Base-by-base conservation (phyloP, 2,329 filamentous ascomycete species). In the Cladophialophora carrionii region DNA sequence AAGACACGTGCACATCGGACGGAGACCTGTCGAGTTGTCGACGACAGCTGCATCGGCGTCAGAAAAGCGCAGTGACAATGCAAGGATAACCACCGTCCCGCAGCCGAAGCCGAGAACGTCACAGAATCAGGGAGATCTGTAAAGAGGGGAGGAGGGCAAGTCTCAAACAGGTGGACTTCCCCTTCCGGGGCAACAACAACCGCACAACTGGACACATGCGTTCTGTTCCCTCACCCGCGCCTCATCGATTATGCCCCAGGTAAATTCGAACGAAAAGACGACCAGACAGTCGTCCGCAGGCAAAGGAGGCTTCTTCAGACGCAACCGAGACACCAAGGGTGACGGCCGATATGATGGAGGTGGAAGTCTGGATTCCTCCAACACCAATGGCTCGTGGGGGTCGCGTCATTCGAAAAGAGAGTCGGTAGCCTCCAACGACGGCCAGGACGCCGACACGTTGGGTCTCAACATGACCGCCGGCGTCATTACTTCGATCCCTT, bases 221-320 rank as follows among this genome's bases (percentile, higher is more conserved):
- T 67, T 53, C 64, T 56, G 64, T 66, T 55, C 41, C 24, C 48
- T 48, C 31, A 41, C 55, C 58, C 57, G 62, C 62, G 64, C 60
- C 32, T 51, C 62, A 69, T 31, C 59, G 64, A 67, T 58, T 69
- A 84, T 84, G 82, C 80, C 82, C 71, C 75, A 80, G 61, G 77
- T 76, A 86, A 87, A 86, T 82, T 75, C 87, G 73, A 83, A 85
- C 75, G 83, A 89, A 81, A 89, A 91, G 81, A 92, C 93, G 81
- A 84, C 89, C 74, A 88, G 90, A 78, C 90, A 94, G 82, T 92
- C 90, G 70, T 92, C 91, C 74, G 89, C 88, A 75, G 85, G 87
- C 76, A 89, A 89, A 76, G 91, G 89, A 76, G 91, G 89, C 68
- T 92, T 97, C 82, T 97, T 97, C 81, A 92, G 91, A 74, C 87